phyloP scores from a whole-genome alignment of 352 stramenopile genomes.

The Phytophthora crassamura region DNA sequence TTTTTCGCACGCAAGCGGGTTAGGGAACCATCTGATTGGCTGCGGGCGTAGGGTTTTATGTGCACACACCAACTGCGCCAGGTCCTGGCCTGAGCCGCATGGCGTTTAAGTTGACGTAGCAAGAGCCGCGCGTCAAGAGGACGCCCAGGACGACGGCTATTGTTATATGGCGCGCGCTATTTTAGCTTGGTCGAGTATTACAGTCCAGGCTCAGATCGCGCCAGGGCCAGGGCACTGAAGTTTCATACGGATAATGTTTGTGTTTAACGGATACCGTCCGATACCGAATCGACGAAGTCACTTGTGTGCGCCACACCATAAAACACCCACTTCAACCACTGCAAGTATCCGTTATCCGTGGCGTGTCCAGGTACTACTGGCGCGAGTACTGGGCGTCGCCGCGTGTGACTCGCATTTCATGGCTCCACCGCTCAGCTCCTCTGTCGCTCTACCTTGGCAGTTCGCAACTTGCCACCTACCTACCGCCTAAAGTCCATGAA shows the following conservation, averaged over 20 bases:
- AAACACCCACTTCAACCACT: constrained; percentile 8
- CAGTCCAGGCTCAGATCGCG: constrained; percentile 1
- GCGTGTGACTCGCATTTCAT: constrained; percentile 24
- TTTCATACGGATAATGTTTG: background rate
- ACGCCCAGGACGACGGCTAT: background rate
- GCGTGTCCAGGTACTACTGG: constrained; percentile 4
- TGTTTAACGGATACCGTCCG: background rate
- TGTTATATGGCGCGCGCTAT: background rate
- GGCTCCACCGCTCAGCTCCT: background rate
- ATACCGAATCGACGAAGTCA: background rate
- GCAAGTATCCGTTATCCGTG: constrained; percentile 17
- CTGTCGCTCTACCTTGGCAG: background rate
- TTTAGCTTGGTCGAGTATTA: background rate
- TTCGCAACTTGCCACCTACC: constrained; percentile 15
- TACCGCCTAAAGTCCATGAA: constrained; percentile 16
- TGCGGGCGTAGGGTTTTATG: constrained; percentile 5
- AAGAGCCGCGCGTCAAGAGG: background rate
- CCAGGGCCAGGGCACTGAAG: background rate
- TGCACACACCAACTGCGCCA: constrained; percentile 11
- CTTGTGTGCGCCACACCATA: background rate
- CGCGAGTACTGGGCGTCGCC: background rate
- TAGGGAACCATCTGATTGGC: constrained; percentile 16
- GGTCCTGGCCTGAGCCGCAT: too few species aligned
- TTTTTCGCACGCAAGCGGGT: constrained; percentile 1
- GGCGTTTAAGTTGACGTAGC: too few species aligned